These are phyloP conservation scores for Trichothecium sympodiale DNA, from an alignment of 2,329 filamentous ascomycete genomes.

Conservation along the genomic window DNA sequence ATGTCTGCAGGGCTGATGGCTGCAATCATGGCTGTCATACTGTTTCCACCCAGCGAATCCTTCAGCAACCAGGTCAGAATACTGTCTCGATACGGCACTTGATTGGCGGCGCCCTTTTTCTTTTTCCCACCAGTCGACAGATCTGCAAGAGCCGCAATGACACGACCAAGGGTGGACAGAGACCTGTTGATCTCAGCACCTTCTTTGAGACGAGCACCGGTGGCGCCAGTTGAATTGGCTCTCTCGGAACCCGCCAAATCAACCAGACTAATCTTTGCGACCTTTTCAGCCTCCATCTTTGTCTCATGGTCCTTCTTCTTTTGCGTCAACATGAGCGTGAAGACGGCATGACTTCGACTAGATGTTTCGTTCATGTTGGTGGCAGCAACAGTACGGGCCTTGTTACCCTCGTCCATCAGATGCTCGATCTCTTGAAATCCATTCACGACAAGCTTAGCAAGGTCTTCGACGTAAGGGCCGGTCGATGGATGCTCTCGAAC, in stretches of 20 bases:
- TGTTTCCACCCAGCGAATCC: slow-evolving; percentile 94
- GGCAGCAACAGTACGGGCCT: slow-evolving; percentile 91
- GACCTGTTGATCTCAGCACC: slow-evolving; percentile 98
- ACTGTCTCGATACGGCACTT: slow-evolving; percentile 95
- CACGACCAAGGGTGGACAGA: slow-evolving; percentile 88
- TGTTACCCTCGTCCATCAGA: slow-evolving; percentile 98
- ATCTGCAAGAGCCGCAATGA: slow-evolving; percentile 92
- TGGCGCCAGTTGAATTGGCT: slow-evolving; percentile 94
- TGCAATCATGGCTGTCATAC: slow-evolving; percentile 99
- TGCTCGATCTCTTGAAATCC: slow-evolving; percentile 94
- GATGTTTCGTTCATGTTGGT: slow-evolving; percentile 99
- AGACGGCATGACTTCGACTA: slow-evolving; percentile 95
- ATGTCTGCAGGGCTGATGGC: slow-evolving; percentile 97
- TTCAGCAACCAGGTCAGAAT: slow-evolving; percentile 94
- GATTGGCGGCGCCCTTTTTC: slow-evolving; percentile 48
- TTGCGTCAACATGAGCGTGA: slow-evolving; percentile 90
- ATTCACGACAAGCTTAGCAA: slow-evolving; percentile 87
- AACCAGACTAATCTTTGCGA: slow-evolving; percentile 94
- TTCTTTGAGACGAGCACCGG: slow-evolving; percentile 88
- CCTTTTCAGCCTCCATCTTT: slow-evolving; percentile 95
- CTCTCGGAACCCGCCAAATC: slow-evolving; percentile 96
- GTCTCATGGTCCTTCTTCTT: slow-evolving; percentile 81
- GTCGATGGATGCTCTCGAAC: slow-evolving; percentile 96
- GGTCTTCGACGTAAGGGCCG: slow-evolving; percentile 93
- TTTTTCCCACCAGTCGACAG: slow-evolving; percentile 78